phyloP scores from a whole-genome alignment of 179 eudicot species.

The Spergularia azorica region DNA sequence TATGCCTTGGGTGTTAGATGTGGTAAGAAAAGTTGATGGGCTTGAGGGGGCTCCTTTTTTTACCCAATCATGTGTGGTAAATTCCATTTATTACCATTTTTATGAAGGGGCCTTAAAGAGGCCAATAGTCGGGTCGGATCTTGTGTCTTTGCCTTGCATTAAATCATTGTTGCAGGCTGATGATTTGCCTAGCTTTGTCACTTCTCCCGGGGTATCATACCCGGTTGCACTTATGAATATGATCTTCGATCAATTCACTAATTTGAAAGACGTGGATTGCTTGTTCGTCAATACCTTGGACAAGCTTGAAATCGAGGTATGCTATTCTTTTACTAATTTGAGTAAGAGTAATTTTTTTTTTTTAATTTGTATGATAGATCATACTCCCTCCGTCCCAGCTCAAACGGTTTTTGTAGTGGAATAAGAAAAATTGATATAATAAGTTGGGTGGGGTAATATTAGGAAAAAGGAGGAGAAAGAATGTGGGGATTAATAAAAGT shows the following conservation, averaged over 20 bases:
- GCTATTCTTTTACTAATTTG: not conserved
- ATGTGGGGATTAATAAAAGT: too few relatives aligned
- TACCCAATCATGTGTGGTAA: constrained; percentile 37
- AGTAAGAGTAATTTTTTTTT: too few relatives aligned
- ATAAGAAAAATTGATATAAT: too few relatives aligned
- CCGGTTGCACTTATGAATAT: constrained; percentile 9
- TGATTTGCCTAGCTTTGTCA: constrained; percentile 36
- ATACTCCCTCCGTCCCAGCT: too few relatives aligned
- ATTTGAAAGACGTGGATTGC: constrained; percentile 27
- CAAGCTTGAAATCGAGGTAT: constrained; percentile 38
- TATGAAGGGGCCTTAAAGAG: constrained; percentile 8
- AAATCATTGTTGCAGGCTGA: constrained; percentile 2
- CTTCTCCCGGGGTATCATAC: constrained; percentile 12
- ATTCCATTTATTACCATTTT: constrained; percentile 27
- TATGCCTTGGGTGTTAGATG: constrained; percentile 36
- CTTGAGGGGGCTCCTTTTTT: constrained; percentile 31
- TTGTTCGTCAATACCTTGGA: constrained; percentile 36
- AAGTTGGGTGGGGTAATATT: too few relatives aligned
- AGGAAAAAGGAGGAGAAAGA: too few relatives aligned
- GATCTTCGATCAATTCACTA: constrained; percentile 30
- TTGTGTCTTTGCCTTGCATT: constrained; percentile 24
- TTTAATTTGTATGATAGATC: too few relatives aligned
- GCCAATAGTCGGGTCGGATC: constrained; percentile 7
- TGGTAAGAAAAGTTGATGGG: constrained; percentile 15
- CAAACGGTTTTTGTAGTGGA: too few relatives aligned